Percentiles rank a stretch among this genome's conserved stretches.
phyloP scores from a whole-genome alignment of 106 monocot genomes.

The Posidonia australis region DNA sequence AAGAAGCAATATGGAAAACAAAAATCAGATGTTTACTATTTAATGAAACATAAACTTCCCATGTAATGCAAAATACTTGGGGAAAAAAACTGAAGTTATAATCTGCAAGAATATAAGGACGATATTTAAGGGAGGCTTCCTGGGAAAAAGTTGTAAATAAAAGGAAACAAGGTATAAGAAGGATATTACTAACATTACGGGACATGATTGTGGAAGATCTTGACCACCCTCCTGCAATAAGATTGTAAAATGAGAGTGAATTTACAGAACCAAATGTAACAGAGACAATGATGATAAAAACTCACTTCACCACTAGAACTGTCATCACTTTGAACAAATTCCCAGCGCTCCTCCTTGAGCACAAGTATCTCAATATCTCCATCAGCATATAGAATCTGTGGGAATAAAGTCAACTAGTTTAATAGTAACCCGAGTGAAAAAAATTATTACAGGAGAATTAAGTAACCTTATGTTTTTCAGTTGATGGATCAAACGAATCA shows the following conservation, averaged over 20 bases:
- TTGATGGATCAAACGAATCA: constrained; percentile 12
- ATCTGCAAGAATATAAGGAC: not conserved
- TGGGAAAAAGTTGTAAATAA: not conserved
- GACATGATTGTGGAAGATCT: not conserved
- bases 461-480: constrained; percentile 10
- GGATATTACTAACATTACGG: not conserved
- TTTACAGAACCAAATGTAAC: not conserved
- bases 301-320: constrained; percentile 1
- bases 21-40: too few relatives aligned
- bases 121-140: not conserved
- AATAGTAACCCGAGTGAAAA: not conserved
- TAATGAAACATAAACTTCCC: not conserved
- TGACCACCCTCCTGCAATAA: constrained; percentile 1
- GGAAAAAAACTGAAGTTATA: not conserved
- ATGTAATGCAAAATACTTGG: not conserved
- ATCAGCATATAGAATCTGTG: constrained; percentile 13
- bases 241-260: not conserved
- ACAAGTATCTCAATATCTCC: constrained; percentile 5
- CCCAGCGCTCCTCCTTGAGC: constrained; percentile 10
- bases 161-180: too few relatives aligned
- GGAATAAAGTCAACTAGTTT: not conserved
- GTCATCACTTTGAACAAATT: constrained; percentile 4
- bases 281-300: not conserved
- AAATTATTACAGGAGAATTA: not conserved
- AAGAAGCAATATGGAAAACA: too few relatives aligned